Percentiles rank a stretch among this genome's conserved stretches.
Conservation (phyloP, 2,329 filamentous ascomycete species). For the Ascochyta rabiei region DNA sequence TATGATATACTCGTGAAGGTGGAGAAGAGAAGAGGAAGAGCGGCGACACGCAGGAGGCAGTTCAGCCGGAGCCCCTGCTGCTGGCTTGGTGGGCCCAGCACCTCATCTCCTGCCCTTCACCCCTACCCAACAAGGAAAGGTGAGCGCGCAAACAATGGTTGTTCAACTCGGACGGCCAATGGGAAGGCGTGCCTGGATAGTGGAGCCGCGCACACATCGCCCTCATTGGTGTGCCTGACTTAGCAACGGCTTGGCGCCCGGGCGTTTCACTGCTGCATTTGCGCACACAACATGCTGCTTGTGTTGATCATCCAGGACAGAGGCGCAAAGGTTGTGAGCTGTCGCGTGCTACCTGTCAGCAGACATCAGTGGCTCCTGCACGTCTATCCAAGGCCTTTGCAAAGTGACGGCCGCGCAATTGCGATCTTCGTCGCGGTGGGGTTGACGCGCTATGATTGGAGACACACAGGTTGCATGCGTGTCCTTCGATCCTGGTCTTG, state of each 20-base stretch:
- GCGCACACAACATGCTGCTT: conserved; percentile 22
- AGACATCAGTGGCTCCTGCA: conserved; percentile 2
- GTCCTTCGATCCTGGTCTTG: conserved; percentile 24
- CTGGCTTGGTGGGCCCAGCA: conserved; percentile 19
- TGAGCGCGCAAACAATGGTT: conserved; percentile 24
- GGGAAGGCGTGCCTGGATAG: conserved; percentile 26
- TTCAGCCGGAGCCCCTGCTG: conserved; percentile 26
- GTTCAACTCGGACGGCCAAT: conserved; percentile 37
- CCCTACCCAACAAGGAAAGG: conserved; percentile 19
- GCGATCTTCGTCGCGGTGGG: conserved; percentile 33
- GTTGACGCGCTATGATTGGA: conserved; percentile 22
- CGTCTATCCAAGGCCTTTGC: conserved; percentile 1
- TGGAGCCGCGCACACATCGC: background rate
- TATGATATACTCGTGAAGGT: conserved; percentile 38
- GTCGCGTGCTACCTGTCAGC: conserved; percentile 11
- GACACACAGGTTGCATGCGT: conserved; percentile 22
- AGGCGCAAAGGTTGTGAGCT: conserved; percentile 21
- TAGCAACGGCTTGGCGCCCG: conserved; percentile 28
- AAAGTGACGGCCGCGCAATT: conserved; percentile 36
- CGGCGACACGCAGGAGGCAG: conserved; percentile 30
- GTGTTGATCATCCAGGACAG: conserved; percentile 26
- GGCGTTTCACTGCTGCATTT: conserved; percentile 20
- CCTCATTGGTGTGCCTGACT: conserved; percentile 43
- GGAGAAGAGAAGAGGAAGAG: conserved; percentile 29
- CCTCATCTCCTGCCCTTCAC: conserved; percentile 32